Conservation (phyloP, 2,329 filamentous ascomycete species). For the Ophiobolus disseminans region DNA sequence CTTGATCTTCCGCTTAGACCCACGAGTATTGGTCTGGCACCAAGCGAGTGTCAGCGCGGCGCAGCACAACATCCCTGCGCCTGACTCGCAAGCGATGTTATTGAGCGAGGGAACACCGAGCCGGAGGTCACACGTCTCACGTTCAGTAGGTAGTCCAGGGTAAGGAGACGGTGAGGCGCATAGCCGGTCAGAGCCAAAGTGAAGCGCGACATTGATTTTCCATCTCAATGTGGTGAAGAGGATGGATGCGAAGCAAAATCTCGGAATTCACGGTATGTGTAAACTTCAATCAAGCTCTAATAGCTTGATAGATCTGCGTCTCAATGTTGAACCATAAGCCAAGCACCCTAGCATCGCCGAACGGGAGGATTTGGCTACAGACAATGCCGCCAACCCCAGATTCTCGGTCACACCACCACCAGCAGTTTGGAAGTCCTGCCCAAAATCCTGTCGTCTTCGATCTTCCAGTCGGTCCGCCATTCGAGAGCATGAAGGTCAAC, state of each 20-base stretch:
- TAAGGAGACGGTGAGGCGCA: too few species aligned
- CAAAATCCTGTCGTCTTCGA: constrained; percentile 58
- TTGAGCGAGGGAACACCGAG: neutral
- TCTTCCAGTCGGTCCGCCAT: constrained; percentile 31
- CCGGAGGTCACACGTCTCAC: too few species aligned
- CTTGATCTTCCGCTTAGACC: too few species aligned
- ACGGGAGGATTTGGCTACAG: constrained; percentile 39
- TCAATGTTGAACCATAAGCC: constrained; percentile 32
- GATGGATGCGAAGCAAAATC: neutral
- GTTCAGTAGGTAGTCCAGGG: too few species aligned
- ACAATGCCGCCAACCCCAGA: constrained; percentile 59
- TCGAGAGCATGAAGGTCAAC: constrained; percentile 63
- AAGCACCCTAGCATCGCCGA: constrained; percentile 36
- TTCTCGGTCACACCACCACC: constrained; percentile 68
- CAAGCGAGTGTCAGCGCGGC: too few species aligned
- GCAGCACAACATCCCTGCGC: neutral
- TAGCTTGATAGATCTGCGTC: constrained; percentile 26
- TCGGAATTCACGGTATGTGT: neutral
- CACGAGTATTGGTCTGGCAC: too few species aligned
- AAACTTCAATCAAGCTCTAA: constrained; percentile 2
- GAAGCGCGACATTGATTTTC: too few species aligned
- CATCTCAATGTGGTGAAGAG: too few species aligned
- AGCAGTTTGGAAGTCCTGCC: constrained; percentile 67
- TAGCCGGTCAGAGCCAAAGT: too few species aligned
- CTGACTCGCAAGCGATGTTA: neutral